These are phyloP conservation scores for Huntiella omanensis DNA, from an alignment of 2,329 filamentous ascomycete genomes.

Conservation along the genomic window DNA sequence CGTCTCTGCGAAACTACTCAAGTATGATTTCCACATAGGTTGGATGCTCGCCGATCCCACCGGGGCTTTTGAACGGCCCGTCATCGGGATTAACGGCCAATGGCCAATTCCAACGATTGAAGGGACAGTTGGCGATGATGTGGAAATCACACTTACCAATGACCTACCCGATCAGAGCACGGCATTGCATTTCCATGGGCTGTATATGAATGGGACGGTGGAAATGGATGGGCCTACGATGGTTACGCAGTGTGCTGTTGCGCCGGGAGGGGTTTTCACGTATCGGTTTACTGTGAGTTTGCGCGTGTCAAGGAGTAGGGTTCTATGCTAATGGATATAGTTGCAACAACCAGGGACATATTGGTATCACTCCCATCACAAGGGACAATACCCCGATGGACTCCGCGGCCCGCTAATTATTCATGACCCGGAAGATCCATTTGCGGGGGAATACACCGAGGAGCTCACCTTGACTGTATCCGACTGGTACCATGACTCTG, in stretches of 20 bases:
- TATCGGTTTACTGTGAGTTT: slow-evolving; percentile 46
- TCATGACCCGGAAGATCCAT: slow-evolving; percentile 42
- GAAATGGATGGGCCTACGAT: slow-evolving; percentile 53
- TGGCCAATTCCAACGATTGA: slow-evolving; percentile 55
- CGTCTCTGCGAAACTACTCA: slow-evolving; percentile 28
- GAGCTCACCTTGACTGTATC: slow-evolving; percentile 46
- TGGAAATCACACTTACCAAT: slow-evolving; percentile 41
- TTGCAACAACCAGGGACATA: slow-evolving; percentile 49
- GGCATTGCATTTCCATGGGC: slow-evolving; percentile 50
- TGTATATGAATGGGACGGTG: slow-evolving; percentile 47
- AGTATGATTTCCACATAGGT: slow-evolving; percentile 47
- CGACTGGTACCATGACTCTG: slow-evolving; percentile 51
- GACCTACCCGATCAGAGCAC: slow-evolving; percentile 42
- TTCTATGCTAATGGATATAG: neutral
- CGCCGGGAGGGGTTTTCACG: slow-evolving; percentile 43
- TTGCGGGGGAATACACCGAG: slow-evolving; percentile 36
- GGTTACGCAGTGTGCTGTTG: slow-evolving; percentile 49
- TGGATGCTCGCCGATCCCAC: slow-evolving; percentile 61
- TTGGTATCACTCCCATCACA: slow-evolving; percentile 59
- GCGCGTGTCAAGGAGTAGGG: too few relatives aligned
- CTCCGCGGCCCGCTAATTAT: slow-evolving; percentile 45
- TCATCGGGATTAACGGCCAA: slow-evolving; percentile 58
- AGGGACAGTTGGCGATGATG: slow-evolving; percentile 40
- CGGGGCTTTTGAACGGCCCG: slow-evolving; percentile 40
- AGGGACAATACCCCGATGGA: slow-evolving; percentile 52